Conservation (phyloP, 345 rosid species). For the Limnanthes douglasii region DNA sequence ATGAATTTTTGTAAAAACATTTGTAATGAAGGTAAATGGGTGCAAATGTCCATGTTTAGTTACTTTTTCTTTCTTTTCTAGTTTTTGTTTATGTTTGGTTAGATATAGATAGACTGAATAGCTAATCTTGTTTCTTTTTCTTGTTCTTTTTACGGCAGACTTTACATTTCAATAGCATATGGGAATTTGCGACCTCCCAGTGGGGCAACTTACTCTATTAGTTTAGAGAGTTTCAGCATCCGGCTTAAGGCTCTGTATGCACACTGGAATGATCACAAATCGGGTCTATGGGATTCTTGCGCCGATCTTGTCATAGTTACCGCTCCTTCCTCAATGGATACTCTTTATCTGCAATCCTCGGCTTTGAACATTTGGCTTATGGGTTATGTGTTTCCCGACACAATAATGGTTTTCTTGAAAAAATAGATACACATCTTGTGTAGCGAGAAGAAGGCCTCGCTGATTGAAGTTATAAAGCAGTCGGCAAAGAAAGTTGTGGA, state of each 20-base stretch:
- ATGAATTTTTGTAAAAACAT: no score
- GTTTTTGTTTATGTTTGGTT: no score
- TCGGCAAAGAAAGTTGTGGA: slow-evolving; percentile 54
- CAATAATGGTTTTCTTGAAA: slow-evolving; percentile 65
- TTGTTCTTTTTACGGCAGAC: slow-evolving; percentile 49
- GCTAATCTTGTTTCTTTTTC: no score
- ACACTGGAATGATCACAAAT: slow-evolving; percentile 45
- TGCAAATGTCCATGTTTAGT: no score
- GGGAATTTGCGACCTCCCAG: slow-evolving; percentile 29
- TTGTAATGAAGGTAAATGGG: no score
- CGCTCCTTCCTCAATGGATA: slow-evolving; percentile 69
- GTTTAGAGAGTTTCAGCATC: slow-evolving; percentile 34
- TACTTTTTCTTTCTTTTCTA: no score
- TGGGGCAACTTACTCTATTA: slow-evolving; percentile 33
- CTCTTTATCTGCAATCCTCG: slow-evolving; percentile 74
- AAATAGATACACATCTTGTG: slow-evolving; percentile 74
- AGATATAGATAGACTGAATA: no score
- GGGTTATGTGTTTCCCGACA: slow-evolving; percentile 92
- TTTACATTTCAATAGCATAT: no score
- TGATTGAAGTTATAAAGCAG: slow-evolving; percentile 52
- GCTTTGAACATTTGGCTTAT: slow-evolving; percentile 84
- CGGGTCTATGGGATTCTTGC: slow-evolving; percentile 55
- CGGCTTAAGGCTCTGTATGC: slow-evolving; percentile 53
- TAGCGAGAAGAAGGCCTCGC: slow-evolving; percentile 59
- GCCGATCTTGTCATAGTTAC: slow-evolving; percentile 62